Evolutionary conservation across 352 stramenopile species (phyloP).

Genomic region (Discostella stelligera): DNA sequence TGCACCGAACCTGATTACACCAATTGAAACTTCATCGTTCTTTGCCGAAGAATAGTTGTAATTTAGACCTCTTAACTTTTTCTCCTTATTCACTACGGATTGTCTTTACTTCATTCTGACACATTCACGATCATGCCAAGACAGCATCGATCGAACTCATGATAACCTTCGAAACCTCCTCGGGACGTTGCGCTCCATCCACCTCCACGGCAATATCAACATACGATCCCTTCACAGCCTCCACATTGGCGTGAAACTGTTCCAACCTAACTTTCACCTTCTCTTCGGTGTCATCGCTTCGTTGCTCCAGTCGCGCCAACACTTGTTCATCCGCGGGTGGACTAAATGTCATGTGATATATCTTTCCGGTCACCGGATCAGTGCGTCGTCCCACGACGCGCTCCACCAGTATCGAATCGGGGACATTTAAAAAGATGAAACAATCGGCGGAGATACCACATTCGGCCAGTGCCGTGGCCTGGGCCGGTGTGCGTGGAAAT

Average conservation of each 20-base stretch:
- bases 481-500: constrained; percentile 89
- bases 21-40: not conserved
- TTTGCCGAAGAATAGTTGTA: not conserved
- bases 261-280: constrained; percentile 88
- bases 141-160: constrained; percentile 44
- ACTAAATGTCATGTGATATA: constrained; percentile 89
- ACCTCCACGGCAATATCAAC: constrained; percentile 84
- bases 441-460: constrained; percentile 86
- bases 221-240: constrained; percentile 84
- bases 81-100: not conserved
- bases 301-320: constrained; percentile 83
- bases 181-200: constrained; percentile 55
- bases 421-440: constrained; percentile 89
- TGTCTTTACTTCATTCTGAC: not conserved
- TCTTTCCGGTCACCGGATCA: constrained; percentile 86
- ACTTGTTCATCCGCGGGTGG: constrained; percentile 77
- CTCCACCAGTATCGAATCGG: constrained; percentile 87
- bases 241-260: constrained; percentile 85
- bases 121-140: constrained; percentile 14
- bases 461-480: constrained; percentile 87
- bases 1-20: not conserved
- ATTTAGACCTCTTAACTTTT: not conserved
- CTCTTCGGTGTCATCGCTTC: constrained; percentile 90
- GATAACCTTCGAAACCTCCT: constrained; percentile 52
- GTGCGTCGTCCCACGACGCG: constrained; percentile 86